Percentiles rank a stretch among this genome's conserved stretches.
Conservation (phyloP, 768 basidiomycete species). For the Boletus subparvulus region DNA sequence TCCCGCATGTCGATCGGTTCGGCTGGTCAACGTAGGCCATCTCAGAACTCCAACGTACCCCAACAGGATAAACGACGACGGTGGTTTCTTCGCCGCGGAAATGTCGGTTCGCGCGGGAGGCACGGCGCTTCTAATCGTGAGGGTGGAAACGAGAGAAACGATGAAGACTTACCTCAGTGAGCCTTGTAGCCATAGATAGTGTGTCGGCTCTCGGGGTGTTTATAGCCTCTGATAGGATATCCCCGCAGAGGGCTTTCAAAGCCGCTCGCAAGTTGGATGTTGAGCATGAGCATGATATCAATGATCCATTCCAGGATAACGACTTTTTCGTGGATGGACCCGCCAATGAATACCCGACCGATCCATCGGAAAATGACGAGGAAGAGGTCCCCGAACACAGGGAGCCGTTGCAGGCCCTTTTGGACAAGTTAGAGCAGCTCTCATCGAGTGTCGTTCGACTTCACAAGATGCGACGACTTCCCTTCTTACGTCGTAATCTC, state of each 20-base stretch:
- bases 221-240: conserved; percentile 7
- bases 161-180: conserved; percentile 11
- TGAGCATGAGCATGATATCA: neutral
- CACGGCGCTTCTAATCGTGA: neutral
- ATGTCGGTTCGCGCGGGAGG: conserved; percentile 2
- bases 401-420: conserved; percentile 35
- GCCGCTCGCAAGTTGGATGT: conserved; percentile 13
- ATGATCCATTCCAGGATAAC: neutral
- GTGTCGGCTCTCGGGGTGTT: neutral
- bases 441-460: conserved; percentile 36
- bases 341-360: neutral
- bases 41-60: neutral
- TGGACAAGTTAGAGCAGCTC: conserved; percentile 36
- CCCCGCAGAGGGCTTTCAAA: conserved; percentile 10
- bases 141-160: neutral
- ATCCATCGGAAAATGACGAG: conserved; percentile 12
- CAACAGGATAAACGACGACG: conserved; percentile 6
- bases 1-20: conserved; percentile 24
- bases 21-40: neutral
- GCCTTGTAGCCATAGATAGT: neutral
- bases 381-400: conserved; percentile 5
- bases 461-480: conserved; percentile 42
- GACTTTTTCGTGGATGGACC: conserved; percentile 3
- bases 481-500: conserved; percentile 57
- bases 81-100: conserved; percentile 15